Conservation (phyloP, 371 early-diverging fungal genomes). For the Catenaria anguillulae region DNA sequence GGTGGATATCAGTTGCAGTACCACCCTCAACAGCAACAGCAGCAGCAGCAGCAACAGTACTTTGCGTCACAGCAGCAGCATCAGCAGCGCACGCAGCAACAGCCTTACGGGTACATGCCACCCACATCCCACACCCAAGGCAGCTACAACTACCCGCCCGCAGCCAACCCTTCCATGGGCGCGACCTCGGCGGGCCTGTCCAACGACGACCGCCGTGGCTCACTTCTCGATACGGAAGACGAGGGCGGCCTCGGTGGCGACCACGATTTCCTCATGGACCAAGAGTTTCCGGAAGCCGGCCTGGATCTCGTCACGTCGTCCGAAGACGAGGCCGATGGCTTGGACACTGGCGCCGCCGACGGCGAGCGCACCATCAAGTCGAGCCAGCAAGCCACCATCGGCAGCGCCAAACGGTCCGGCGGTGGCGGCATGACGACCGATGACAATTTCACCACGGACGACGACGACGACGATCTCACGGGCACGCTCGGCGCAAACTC, state of each 20-base stretch:
- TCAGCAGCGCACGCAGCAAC: constrained; percentile 11
- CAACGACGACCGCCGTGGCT: neutral
- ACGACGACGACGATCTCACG: constrained; percentile 7
- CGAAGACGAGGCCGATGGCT: constrained; percentile 9
- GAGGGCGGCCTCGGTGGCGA: constrained; percentile 11
- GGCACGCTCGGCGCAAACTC: neutral
- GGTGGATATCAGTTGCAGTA: constrained; percentile 2
- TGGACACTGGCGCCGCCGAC: neutral
- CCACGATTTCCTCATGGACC: constrained; percentile 19
- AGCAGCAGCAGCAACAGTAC: constrained; percentile 14
- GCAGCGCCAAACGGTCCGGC: no score
- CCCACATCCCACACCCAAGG: constrained; percentile 1
- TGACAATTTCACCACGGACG: constrained; percentile 12
- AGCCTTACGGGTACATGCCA: constrained; percentile 15
- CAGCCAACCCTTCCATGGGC: neutral
- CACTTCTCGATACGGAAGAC: neutral
- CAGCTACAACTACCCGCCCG: constrained; percentile 10
- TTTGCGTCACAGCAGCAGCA: constrained; percentile 13
- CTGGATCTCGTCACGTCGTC: constrained; percentile 18
- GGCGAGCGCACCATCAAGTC: no score
- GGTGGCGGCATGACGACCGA: neutral
- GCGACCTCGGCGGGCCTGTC: constrained; percentile 9
- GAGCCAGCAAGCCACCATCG: no score
- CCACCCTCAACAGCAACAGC: constrained; percentile 9
- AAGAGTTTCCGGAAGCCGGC: constrained; percentile 23